Evolutionary conservation across 305 asterid species (phyloP).

Genomic region (Fraxinus albicans): DNA sequence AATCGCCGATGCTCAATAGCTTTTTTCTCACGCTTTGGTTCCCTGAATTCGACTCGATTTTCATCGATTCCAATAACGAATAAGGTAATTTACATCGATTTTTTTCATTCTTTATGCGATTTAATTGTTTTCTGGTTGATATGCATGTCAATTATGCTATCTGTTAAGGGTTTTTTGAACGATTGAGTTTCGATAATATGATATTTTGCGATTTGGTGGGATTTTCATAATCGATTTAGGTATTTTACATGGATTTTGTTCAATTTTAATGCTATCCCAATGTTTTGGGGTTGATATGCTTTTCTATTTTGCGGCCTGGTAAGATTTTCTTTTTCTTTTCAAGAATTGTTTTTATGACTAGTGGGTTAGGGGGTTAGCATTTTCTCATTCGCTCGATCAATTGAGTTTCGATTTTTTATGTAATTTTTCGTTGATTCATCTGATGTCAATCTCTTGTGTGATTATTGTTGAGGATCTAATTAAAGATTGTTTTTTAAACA

Average conservation of each 20-base stretch:
- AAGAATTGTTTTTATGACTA: not conserved
- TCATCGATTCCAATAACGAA: constrained; percentile 19
- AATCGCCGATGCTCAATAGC: constrained; percentile 27
- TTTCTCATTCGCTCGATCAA: not conserved
- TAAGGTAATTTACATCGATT: constrained; percentile 32
- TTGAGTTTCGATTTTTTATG: not conserved
- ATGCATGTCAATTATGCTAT: not conserved
- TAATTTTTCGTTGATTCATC: not conserved
- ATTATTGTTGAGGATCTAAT: not conserved
- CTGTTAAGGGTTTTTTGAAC: not conserved
- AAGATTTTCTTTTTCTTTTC: not conserved
- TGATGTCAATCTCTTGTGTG: not conserved
- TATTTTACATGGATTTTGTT: not conserved
- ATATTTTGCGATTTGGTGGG: not conserved
- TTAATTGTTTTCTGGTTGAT: not conserved
- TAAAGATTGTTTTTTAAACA: not conserved
- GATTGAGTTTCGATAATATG: not conserved
- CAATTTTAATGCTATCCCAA: not conserved
- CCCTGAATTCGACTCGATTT: constrained; percentile 9
- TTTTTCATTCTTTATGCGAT: not conserved
- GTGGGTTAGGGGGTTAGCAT: not conserved
- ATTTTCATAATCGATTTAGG: not conserved
- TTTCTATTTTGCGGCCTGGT: not conserved
- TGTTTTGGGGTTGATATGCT: not conserved
- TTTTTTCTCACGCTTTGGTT: constrained; percentile 9